Percentiles rank a stretch among this genome's conserved stretches.
These are phyloP conservation scores for Stemphylium lycopersici DNA, from an alignment of 2,329 filamentous ascomycete species.

Conservation along the genomic window DNA sequence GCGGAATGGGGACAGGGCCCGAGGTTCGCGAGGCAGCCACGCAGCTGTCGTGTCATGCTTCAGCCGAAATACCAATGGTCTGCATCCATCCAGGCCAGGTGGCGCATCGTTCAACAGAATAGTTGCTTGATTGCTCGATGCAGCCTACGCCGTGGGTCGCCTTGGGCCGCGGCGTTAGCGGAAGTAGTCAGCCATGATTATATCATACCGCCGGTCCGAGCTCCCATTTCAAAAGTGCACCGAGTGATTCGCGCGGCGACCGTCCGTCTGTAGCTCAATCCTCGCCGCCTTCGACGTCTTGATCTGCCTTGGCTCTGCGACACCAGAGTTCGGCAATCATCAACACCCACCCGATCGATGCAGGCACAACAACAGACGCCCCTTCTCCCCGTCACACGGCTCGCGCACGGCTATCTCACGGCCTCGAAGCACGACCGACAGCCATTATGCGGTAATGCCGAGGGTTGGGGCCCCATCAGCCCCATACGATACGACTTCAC, in stretches of 20 bases:
- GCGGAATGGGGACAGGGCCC: not conserved
- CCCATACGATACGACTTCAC: constrained; percentile 90
- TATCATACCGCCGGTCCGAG: constrained; percentile 19
- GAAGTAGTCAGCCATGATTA: constrained; percentile 14
- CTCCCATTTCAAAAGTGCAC: constrained; percentile 13
- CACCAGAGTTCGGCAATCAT: constrained; percentile 32
- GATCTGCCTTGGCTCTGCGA: constrained; percentile 27
- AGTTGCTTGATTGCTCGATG: not conserved
- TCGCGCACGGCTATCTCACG: constrained; percentile 61
- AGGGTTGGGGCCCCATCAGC: constrained; percentile 96
- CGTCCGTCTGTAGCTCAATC: not conserved
- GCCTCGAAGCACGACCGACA: constrained; percentile 58
- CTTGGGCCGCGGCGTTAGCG: constrained; percentile 11
- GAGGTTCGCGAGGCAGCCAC: not conserved
- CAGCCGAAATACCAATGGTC: not conserved
- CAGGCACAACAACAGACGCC: constrained; percentile 47
- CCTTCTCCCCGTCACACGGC: constrained; percentile 37
- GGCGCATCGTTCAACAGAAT: not conserved
- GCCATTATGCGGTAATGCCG: constrained; percentile 82
- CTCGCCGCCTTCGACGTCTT: constrained; percentile 19
- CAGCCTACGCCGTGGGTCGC: not conserved
- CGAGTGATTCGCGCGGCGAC: constrained; percentile 6
- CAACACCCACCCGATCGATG: constrained; percentile 40
- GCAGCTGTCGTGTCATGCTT: not conserved
- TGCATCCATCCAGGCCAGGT: not conserved